These are phyloP conservation scores for Rusavskia elegans DNA, from an alignment of 495 filamentous ascomycete species.

Conservation along the genomic window DNA sequence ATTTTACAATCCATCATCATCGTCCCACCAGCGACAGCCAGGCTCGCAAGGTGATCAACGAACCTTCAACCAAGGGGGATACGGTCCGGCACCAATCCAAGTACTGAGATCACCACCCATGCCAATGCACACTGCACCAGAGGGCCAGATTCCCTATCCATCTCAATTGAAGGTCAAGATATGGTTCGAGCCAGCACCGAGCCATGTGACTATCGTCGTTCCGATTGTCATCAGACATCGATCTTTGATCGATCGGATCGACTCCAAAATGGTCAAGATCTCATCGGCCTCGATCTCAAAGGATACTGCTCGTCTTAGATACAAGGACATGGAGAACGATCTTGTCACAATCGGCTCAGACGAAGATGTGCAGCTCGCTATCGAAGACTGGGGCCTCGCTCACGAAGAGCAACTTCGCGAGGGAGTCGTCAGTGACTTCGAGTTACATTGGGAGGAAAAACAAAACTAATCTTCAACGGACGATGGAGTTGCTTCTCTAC, in stretches of 20 bases:
- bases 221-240: conserved; percentile 86
- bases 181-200: conserved; percentile 57
- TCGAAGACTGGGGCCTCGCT: conserved; percentile 78
- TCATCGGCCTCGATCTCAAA: conserved; percentile 64
- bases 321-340: conserved; percentile 85
- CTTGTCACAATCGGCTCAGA: conserved; percentile 86
- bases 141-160: conserved; percentile 14
- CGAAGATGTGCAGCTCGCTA: conserved; percentile 87
- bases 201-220: conserved; percentile 82
- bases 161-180: conserved; percentile 89
- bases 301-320: conserved; percentile 67
- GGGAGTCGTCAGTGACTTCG: conserved; percentile 68
- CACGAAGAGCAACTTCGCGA: conserved; percentile 43
- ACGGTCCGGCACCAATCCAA: conserved; percentile 14
- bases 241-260: conserved; percentile 88
- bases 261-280: conserved; percentile 75
- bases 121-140: conserved; percentile 17
- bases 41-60: conserved; percentile 15
- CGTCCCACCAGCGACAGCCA: neutral
- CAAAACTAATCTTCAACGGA: neutral
- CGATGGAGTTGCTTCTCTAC: neutral
- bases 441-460: conserved; percentile 48
- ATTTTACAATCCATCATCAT: neutral
- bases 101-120: conserved; percentile 19
- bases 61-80: neutral